Base-by-base conservation (phyloP, 306 rosid genomes). In the Abrus pulchellus region DNA sequence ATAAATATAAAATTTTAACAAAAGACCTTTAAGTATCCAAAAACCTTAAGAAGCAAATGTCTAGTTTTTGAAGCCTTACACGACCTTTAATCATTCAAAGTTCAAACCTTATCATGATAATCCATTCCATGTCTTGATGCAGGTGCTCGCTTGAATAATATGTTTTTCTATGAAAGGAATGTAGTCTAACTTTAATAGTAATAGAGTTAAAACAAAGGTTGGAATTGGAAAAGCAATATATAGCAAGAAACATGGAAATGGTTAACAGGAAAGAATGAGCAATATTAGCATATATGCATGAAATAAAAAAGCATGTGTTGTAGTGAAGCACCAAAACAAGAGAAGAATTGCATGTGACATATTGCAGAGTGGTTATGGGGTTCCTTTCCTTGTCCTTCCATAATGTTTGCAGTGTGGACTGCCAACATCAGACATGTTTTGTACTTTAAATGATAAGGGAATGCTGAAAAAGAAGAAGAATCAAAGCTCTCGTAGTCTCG, bases 271-370 rank as follows among this genome's bases (percentile, higher is more conserved):
- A 36, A 20, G 30, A 73, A 73, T 41, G 56, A 40, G 43, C 32
- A 73, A 38, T 2, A 36, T 54, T 56, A 43, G 47, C 7, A 66
- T 66, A 41, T 1, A 44, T 44, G 14, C 11, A 7, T 1, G 28
- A 55, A 32, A 2, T 57, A 7, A 56, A 7, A 27, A 56, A 10
- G 54, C 53, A 70, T 50, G 77, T 5, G 52, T 72, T 14, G 65
- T 38, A 52, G 7, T 41, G 66, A 10, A 55, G 1, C n/a, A 74
- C 49, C 29, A 47, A 34, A 61, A 47, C 32, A 49, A 49, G 34
- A 28, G 43, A 63, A 32, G 61, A 50, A 27, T 9, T 20, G 33
- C 73, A 76, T 49, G 52, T 76, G 81, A 76, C 66, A 77, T 3
- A 52, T 52, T 11, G 7, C 32, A 64, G 32, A 27, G 54, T 50